Conservation (phyloP, 805 yeast genomes). For the Jamesozyma lodderae region DNA sequence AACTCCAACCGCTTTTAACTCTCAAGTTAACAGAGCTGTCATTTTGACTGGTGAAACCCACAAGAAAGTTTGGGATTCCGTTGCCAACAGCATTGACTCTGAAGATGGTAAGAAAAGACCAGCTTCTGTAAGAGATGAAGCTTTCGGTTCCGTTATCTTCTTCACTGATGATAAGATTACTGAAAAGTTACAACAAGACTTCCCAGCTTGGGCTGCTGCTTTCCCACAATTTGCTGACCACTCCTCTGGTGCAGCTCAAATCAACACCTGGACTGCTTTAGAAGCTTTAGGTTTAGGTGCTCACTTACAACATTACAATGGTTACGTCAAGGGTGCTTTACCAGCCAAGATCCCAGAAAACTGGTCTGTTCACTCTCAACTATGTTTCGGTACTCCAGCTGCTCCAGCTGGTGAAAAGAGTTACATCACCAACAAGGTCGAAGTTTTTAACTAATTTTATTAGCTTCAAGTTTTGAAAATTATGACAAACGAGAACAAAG, state of each 20-base stretch:
- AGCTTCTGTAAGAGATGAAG: constrained; percentile 36
- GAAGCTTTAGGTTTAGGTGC: constrained; percentile 39
- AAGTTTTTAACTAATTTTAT: constrained; percentile 6
- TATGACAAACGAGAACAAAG: too few species aligned
- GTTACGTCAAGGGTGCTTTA: constrained; percentile 34
- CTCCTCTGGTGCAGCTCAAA: constrained; percentile 42
- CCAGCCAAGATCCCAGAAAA: constrained; percentile 33
- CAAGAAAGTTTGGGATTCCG: constrained; percentile 38
- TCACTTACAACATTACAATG: constrained; percentile 46
- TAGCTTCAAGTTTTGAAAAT: too few species aligned
- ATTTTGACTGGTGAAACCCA: constrained; percentile 39
- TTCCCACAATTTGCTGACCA: constrained; percentile 43
- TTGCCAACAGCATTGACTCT: constrained; percentile 31
- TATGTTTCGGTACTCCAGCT: constrained; percentile 42
- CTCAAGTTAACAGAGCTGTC: constrained; percentile 41
- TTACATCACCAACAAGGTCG: constrained; percentile 30
- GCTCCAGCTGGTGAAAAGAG: constrained; percentile 34
- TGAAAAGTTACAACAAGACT: constrained; percentile 34
- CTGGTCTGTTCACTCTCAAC: constrained; percentile 42
- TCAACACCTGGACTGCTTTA: constrained; percentile 41
- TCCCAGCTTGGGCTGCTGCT: constrained; percentile 36
- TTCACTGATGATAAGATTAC: constrained; percentile 38
- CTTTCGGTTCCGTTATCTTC: constrained; percentile 42
- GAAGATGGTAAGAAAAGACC: constrained; percentile 36
- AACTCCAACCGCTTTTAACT: constrained; percentile 47